phyloP scores from a whole-genome alignment of 805 yeast species.

The Candida cerambycidarum region DNA sequence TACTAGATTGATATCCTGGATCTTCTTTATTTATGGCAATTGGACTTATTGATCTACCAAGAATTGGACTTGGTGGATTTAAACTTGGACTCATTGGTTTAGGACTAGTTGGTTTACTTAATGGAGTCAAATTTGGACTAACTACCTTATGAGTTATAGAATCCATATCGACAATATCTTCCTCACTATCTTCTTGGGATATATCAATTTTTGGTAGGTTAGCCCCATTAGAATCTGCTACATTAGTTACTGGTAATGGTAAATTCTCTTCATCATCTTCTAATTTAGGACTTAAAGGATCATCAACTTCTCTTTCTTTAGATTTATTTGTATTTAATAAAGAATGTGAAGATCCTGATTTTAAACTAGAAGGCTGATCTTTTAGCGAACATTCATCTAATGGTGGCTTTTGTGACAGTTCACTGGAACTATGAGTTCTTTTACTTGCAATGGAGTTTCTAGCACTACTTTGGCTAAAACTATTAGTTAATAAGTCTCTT shows the following conservation, averaged over 20 bases:
- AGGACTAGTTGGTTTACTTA: constrained; percentile 10
- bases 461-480: constrained; percentile 7
- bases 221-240: too few species aligned
- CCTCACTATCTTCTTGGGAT: constrained; percentile 8
- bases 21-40: background rate
- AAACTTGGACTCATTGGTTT: constrained; percentile 2
- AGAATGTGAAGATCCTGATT: background rate
- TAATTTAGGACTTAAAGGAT: constrained; percentile 6
- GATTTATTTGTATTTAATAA: background rate
- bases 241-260: too few species aligned
- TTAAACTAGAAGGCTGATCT: background rate
- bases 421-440: constrained; percentile 16
- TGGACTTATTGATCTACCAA: constrained; percentile 2
- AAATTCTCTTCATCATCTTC: constrained; percentile 1
- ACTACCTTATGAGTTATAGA: constrained; percentile 15
- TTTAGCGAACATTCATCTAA: background rate
- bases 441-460: constrained; percentile 10
- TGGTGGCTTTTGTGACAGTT: constrained; percentile 7
- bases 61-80: constrained; percentile 7
- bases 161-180: constrained; percentile 17
- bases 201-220: background rate
- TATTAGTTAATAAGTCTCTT: constrained; percentile 13
- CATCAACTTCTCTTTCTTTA: background rate
- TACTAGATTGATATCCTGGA: constrained; percentile 13
- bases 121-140: constrained; percentile 11